Base-by-base conservation (phyloP, 805 yeast species). In the Wickerhamiella allomyrinae region DNA sequence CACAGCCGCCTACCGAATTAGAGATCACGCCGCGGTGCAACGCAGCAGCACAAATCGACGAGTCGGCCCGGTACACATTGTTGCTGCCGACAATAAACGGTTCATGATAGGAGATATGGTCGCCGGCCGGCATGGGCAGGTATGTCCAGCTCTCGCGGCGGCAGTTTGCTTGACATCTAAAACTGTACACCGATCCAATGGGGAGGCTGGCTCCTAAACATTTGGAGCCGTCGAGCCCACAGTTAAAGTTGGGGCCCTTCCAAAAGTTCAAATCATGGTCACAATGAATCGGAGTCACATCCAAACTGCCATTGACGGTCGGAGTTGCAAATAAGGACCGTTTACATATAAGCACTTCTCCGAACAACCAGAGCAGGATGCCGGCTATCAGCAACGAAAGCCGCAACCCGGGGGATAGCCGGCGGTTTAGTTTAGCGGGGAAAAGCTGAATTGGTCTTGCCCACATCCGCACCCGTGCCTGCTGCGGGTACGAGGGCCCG, bases 151-250 rank as follows among this genome's bases (percentile, higher is more conserved):
- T 76, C 24, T 75, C 82, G 25, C 79, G 63, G 49, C 79, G 85
- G 60, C 97, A 87, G 25, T 86, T 63, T 0, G 95, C 94, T 0
- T 95, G 95, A 58, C 97, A 87, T 49, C 85, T 67, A 53, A 86
- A 68, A 3, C 70, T 58, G 21, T 79, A 68, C 17, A 70, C 71
- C 13, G 62, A 54, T 22, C 64, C 58, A 2, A 55, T 60, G 37
- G 69, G 33, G 27, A 15, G 43, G 13, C 15, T 60, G 21, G 15
- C 14, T 0, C 75, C 70, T 1, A 56, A 60, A 59, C 95, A 85
- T 7, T 63, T 47, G n/a, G 63, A 57, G 1, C 78, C 94, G 49
- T 77, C 65, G 8, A 78, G 49, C 0, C 95, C 95, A 66, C 95
- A 87, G 1, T 65, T 69, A 8, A 72, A 74, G 53, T 80, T 81